Base-by-base conservation (phyloP, 2,329 filamentous ascomycete genomes). In the Talaromyces piceae region DNA sequence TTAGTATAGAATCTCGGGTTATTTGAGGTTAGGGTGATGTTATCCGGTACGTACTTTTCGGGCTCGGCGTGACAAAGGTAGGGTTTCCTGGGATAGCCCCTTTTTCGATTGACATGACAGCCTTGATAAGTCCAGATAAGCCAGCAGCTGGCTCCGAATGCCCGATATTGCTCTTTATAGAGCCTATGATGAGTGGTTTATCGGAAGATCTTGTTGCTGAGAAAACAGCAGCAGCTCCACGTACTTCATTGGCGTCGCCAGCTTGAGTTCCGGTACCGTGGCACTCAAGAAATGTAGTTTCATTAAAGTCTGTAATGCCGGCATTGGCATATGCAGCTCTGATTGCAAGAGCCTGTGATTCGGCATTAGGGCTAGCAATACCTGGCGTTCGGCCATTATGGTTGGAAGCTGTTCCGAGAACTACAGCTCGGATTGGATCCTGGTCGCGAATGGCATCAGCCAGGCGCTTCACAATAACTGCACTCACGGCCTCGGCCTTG, bases 391-490 rank as follows among this genome's bases (percentile, higher is more conserved):
- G 45, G 3, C 66, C 66, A 54, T 66, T 61, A n/a, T 59, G 57
- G 47, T 67, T 69, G 9, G 62, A 49, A 13, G 49, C 59, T 1
- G 60, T 61, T 16, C 56, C 61, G 6, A 63, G 60, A 16, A 69
- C 62, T 3, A 67, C 56, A 27, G 62, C 63, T n/a, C 71, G 62
- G 33, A 77, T 69, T 2, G 62, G 54, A 47, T 77, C 72, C 1
- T 66, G 65, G 54, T 75, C 70, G 0, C 45, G 58, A 2, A 81
- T 46, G 0, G 80, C 80, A 1, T 69, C 60, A 3, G 57, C 60
- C 0, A 81, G 58, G 1, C 61, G 64, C 59, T 82, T 82, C 0
- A 83, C 52, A 0, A 81, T 61, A 0, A 82, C 53, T 0, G 67
- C 61, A 0, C 69, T 70, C 13, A 78, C 62, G 2, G 77, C 77